Conservation (phyloP, 192 early-diverging fungal species). For the Rhizophagus clarus region DNA sequence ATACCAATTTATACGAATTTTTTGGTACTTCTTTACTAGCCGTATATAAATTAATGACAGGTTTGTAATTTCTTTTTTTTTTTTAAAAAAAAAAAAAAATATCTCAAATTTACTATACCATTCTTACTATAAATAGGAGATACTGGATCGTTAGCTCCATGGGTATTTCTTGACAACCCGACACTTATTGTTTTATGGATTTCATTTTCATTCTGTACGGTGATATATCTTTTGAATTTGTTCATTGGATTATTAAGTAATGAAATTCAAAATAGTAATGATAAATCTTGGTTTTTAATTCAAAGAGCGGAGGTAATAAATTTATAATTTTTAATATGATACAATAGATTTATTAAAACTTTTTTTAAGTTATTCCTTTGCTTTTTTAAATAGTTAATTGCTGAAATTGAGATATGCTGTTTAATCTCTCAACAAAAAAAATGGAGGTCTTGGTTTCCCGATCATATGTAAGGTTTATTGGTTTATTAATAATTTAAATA, state of each 20-base stretch:
- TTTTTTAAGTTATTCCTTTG: not conserved
- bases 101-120: not conserved
- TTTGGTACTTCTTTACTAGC: not conserved
- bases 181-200: not conserved
- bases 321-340: not conserved
- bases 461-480: not conserved
- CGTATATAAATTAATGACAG: slow-evolving; percentile 1
- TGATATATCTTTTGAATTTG: slow-evolving; percentile 3
- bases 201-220: slow-evolving; percentile 5
- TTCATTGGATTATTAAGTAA: slow-evolving; percentile 12
- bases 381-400: not conserved
- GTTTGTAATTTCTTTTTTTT: not conserved
- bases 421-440: not conserved
- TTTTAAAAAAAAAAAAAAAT: too few species aligned
- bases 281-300: not conserved
- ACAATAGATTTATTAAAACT: not conserved
- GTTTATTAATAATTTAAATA: not conserved
- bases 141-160: not conserved
- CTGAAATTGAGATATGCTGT: slow-evolving; percentile 17
- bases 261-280: not conserved
- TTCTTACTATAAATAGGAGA: not conserved
- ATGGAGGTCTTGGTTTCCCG: slow-evolving; percentile 9
- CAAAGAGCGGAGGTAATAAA: not conserved
- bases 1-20: slow-evolving; percentile 1
- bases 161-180: not conserved